Evolutionary conservation across 495 filamentous ascomycete species (phyloP), one percentile per base, ranked within the genome.

Genomic region (Cudoniella acicularis): DNA sequence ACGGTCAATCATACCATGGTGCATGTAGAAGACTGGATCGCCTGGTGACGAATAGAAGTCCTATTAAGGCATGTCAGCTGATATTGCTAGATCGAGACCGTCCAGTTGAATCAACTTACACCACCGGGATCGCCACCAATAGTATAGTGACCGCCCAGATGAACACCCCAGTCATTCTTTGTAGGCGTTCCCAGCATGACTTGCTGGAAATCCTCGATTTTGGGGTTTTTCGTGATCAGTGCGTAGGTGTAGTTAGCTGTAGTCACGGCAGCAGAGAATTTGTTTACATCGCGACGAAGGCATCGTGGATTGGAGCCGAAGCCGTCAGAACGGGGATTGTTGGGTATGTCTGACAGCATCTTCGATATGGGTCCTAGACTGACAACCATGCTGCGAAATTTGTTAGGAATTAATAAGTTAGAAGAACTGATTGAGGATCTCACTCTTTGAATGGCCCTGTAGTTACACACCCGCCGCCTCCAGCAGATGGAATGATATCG

Each of bases 1-100:
- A 42, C 81, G 79, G 67, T 90, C 87, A 53, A 91, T 79, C 75
- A 82, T 81, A 3, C 76, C 80, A 67, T 90, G 87, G 68, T 89
- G 87, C 8, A 85, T 74, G 65, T 74, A 89, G 70, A 90, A 90
- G 13, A 73, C 77, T 4, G 86, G 85, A 57, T 90, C 87, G 43
- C 43, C 43, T 4, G 43, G 43, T 17, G 43, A 47, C 4, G 43
- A 47, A 21, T 9, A 47, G 43, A 47, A 47, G n/a, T 47, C 43
- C 43, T 47, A 47, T 21, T n/a, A 13, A 13, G 30, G 30, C 30
- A 36, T 6, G 30, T 6, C 4, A 36, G 30, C 6, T 4, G 13
- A 36, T 36, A 36, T 36, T 4, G 30, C 6, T 4, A 36, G 30
- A 36, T 4, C 6, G 13, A 36, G 13, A 36, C 6, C 6, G 30